Conservation (phyloP, 495 filamentous ascomycete genomes). For the Neurospora sp. region DNA sequence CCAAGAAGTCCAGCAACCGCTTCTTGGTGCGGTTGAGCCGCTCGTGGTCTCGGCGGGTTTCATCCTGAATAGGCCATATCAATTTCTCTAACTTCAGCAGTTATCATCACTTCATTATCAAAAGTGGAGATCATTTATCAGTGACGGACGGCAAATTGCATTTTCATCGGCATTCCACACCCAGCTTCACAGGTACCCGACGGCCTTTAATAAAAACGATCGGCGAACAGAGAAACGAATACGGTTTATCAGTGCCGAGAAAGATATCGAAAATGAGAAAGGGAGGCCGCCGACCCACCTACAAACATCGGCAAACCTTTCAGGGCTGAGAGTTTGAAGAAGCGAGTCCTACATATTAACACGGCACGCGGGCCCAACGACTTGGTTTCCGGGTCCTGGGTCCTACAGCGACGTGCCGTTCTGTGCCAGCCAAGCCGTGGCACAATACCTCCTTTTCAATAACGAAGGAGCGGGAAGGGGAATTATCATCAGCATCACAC, state of each 20-base stretch:
- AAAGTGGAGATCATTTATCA: not conserved
- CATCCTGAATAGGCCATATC: not conserved
- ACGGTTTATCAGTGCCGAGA: not conserved
- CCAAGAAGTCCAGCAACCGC: constrained; percentile 6
- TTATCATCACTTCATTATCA: not conserved
- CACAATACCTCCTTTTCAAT: not conserved
- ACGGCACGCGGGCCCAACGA: not conserved
- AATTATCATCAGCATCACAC: not conserved
- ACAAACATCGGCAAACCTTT: not conserved
- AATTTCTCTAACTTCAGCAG: not conserved
- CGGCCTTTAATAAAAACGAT: not conserved
- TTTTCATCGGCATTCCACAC: not conserved
- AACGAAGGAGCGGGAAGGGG: not conserved
- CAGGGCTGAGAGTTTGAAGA: not conserved
- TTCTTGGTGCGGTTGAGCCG: constrained; percentile 12
- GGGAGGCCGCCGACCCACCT: not conserved
- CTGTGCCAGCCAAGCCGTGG: not conserved
- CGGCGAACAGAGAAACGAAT: not conserved
- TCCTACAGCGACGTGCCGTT: not conserved
- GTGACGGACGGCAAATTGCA: not conserved
- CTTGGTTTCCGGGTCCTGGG: not conserved
- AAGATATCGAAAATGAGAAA: not conserved
- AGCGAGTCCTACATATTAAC: not conserved
- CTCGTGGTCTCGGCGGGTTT: constrained; percentile 15
- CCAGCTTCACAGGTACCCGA: not conserved